Base-by-base conservation (phyloP, 2,329 filamentous ascomycete genomes). In the Calonectria pseudoturangicola region DNA sequence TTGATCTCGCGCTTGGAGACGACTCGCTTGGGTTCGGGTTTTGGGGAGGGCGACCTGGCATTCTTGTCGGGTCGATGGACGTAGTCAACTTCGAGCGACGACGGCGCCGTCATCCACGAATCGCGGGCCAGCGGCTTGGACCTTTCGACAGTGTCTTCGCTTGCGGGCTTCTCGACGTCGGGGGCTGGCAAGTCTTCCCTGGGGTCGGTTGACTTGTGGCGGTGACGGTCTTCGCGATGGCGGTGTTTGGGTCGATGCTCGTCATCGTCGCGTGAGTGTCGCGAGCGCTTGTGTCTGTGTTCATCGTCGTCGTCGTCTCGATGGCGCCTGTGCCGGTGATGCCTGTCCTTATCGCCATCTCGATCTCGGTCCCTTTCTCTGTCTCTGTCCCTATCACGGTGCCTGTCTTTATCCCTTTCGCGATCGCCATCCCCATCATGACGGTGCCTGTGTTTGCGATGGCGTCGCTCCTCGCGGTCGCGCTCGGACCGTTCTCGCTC, bases 61-160 rank as follows among this genome's bases (percentile, higher is more conserved):
- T 91, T 91, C 73, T 89, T 88, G 1, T 85, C 84, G 4, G 86
- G 87, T 73, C 90, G 88, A 80, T 94, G 90, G 64, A 95, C 89
- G 82, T 98, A 98, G 81, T 98, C 96, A 70, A 98, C 88, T 66
- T 96, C 93, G 43, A 98, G 85, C 0, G 93, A 92, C 0, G 94
- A 94, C 0, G 96, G 95, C 0, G 93, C 93, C 72, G 95, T 93
- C 97, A 99, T 99, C 96, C 97, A 99, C 0, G 93, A 91, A 83
- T 98, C 97, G 75, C 97, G 91, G 76, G 92, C 89, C 39, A 92
- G 79, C 1, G 84, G 81, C 72, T 81, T 83, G 5, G 80, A 54
- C 0, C 73, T 63, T 8, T 81, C 77, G 2, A 80, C 74, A 0
- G 75, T 18, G 8, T 82, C 78, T 74, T 83, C 73, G 18, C 74